Base-by-base conservation (phyloP, 192 early-diverging fungal genomes). In the Gorgonomyces haynaldii region DNA sequence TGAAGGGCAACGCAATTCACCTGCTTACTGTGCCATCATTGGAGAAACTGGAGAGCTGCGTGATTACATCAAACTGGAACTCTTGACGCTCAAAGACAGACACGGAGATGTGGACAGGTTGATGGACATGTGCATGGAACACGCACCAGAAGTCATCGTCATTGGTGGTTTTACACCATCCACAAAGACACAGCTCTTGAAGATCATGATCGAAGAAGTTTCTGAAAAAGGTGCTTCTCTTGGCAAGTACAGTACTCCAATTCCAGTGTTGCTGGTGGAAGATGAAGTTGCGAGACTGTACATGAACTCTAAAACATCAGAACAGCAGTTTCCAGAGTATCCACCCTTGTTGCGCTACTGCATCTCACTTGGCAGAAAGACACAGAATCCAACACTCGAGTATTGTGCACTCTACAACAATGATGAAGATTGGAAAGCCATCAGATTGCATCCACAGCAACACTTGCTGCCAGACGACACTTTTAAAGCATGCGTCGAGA, bases 231-330 rank as follows among this genome's bases (percentile, higher is more conserved):
- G 38, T 12, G 15, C 43, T 6, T 40, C 37, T 13, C 21, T 50
- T 8, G n/a, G n/a, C n/a, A 39, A 43, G 17, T 37, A 45, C 2
- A 58, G 49, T 7, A 13, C 61, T 4, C 9, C 28, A 16, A 13
- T 64, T 4, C 9, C 28, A 16, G 53, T 95, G 20, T 69, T 79
- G 2, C 78, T 91, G 46, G 81, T 85, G 7, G 79, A 84, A 38
- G 95, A 98, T 65, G 88, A 93, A 49, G 80, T 81, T 0, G 92
- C 95, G 1, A 74, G 85, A 15, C 54, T 95, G 6, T 90, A 75
- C 58, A 88, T 86, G 61, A 83, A 86, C 51, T 82, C 81, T 35
- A 80, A 78, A 26, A 66, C 74, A 4, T 84, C 67, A n/a, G 53
- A 58, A 0, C 72, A 69, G 4, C 82, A 90, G 56, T 84, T 86